Evolutionary conservation across 2,329 filamentous ascomycete species (phyloP).

Genomic region (Tolypocladium album): DNA sequence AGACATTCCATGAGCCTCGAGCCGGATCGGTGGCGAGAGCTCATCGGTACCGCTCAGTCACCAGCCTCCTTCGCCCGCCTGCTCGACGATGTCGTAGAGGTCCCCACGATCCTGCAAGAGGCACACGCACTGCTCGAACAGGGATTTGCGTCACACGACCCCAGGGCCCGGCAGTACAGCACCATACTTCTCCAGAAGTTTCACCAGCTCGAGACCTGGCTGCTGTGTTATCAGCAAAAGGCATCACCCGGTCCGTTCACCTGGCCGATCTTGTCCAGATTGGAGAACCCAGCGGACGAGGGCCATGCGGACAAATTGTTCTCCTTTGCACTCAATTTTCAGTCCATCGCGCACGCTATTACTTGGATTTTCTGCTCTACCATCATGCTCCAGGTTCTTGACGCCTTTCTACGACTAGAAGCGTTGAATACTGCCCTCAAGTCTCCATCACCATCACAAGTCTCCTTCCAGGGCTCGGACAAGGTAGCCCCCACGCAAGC

Average conservation of each 20-base stretch:
- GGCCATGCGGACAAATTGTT: not conserved
- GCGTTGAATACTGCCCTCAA: not conserved
- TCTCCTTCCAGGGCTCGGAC: not conserved
- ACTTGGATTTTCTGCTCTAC: not conserved
- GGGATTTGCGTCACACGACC: not conserved
- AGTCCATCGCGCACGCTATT: not conserved
- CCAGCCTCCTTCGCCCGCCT: not conserved
- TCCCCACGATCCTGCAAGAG: not conserved
- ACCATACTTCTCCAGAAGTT: not conserved
- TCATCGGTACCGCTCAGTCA: not conserved
- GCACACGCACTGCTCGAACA: not conserved
- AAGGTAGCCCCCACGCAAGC: not conserved
- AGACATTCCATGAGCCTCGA: not conserved
- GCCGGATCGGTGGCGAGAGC: not conserved
- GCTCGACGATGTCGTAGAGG: not conserved
- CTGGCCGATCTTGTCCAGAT: not conserved
- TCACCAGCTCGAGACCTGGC: not conserved
- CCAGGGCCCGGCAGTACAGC: not conserved
- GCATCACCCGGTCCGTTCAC: not conserved
- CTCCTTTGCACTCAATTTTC: not conserved
- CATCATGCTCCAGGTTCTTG: not conserved
- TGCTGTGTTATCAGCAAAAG: not conserved
- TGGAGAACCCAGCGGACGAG: not conserved
- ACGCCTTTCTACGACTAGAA: not conserved
- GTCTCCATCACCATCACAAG: no score